A percentile compares a stretch with the other conserved stretches of the same genome.
These are phyloP conservation scores for Sextonia rubra DNA, from an alignment of 164 flowering plant genomes.

Conservation along the genomic window DNA sequence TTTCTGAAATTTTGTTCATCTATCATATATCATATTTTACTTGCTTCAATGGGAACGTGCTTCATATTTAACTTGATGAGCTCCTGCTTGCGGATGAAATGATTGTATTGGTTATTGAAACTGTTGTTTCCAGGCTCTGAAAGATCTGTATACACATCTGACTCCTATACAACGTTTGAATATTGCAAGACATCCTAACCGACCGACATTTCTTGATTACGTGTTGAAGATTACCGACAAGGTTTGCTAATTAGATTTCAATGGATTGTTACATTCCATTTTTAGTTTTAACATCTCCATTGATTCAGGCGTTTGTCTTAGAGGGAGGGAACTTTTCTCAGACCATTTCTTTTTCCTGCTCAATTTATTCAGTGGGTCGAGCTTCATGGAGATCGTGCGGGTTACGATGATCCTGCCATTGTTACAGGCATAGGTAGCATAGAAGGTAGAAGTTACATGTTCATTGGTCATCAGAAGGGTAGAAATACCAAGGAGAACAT, in stretches of 20 bases:
- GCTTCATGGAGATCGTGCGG: constrained; percentile 97
- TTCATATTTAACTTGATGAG: neutral
- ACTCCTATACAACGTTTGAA: constrained; percentile 87
- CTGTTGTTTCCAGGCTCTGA: constrained; percentile 60
- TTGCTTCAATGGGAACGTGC: neutral
- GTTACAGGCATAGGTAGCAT: constrained; percentile 89
- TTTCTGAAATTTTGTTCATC: constrained; percentile 1
- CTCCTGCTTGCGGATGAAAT: neutral
- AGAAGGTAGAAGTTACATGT: constrained; percentile 78
- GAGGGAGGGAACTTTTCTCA: constrained; percentile 2
- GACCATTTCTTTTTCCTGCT: neutral
- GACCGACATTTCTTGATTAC: constrained; percentile 97
- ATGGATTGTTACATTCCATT: neutral
- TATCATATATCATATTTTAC: constrained; percentile 1
- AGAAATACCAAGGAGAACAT: constrained; percentile 94
- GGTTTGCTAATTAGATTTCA: constrained; percentile 34
- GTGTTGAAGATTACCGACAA: constrained; percentile 81
- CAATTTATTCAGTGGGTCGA: constrained; percentile 69
- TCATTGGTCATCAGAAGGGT: constrained; percentile 97
- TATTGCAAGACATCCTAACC: constrained; percentile 92
- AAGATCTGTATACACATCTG: constrained; percentile 68
- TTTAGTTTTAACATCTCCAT: neutral
- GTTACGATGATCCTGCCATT: constrained; percentile 96
- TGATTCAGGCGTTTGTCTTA: neutral
- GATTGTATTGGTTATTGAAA: neutral